These are phyloP conservation scores for Xylariales sp. DNA, from an alignment of 2,329 filamentous ascomycete species.

Conservation along the genomic window DNA sequence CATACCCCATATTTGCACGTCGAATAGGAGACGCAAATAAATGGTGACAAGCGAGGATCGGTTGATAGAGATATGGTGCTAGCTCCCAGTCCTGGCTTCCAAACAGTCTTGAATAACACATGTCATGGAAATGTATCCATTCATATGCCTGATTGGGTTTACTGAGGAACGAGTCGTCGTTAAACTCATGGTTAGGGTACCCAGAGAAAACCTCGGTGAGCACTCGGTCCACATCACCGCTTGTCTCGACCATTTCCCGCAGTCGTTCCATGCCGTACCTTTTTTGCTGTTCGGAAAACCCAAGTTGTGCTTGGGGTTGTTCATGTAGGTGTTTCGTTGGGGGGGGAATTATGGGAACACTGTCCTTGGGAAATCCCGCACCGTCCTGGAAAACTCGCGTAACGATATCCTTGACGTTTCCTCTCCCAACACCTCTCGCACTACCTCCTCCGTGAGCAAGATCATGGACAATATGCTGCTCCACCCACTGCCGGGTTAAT, in stretches of 20 bases:
- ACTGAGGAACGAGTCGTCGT: conserved; percentile 89
- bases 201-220: conserved; percentile 85
- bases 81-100: conserved; percentile 94
- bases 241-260: conserved; percentile 80
- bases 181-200: conserved; percentile 88
- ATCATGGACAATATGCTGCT: conserved; percentile 75
- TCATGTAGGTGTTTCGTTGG: conserved; percentile 62
- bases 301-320: conserved; percentile 69
- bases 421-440: conserved; percentile 76
- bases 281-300: conserved; percentile 79
- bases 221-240: conserved; percentile 82
- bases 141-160: conserved; percentile 87
- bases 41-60: conserved; percentile 88
- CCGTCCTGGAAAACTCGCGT: conserved; percentile 82
- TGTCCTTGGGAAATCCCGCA: conserved; percentile 76
- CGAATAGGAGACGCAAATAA: conserved; percentile 82
- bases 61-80: conserved; percentile 84
- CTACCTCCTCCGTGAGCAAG: conserved; percentile 77
- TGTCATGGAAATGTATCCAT: conserved; percentile 95
- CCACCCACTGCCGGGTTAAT: conserved; percentile 81
- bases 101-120: conserved; percentile 81
- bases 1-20: conserved; percentile 56
- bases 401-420: conserved; percentile 79
- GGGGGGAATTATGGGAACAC: conserved; percentile 54
- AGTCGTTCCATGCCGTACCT: conserved; percentile 78